These are phyloP conservation scores for Aspergillus novofumigatus DNA, from an alignment of 2,329 filamentous ascomycete species.

Conservation along the genomic window DNA sequence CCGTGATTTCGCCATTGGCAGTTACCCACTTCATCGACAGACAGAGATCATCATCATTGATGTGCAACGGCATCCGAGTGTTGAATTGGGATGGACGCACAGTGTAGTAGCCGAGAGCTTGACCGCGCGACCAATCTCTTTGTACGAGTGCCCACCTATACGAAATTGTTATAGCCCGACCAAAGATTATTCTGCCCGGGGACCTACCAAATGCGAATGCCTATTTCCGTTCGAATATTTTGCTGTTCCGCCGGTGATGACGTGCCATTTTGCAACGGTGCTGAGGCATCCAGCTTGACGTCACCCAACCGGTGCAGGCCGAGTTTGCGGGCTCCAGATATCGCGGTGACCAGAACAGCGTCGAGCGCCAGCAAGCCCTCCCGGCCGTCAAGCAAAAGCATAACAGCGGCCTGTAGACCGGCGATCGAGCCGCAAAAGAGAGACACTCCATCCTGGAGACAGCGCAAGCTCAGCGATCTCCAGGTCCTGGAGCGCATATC, in stretches of 20 bases:
- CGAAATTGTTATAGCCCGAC: neutral
- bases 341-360: conserved; percentile 10
- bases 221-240: neutral
- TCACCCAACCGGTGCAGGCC: conserved; percentile 10
- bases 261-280: neutral
- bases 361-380: conserved; percentile 7
- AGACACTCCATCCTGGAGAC: conserved; percentile 8
- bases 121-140: conserved; percentile 16
- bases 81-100: conserved; percentile 13
- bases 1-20: conserved; percentile 1
- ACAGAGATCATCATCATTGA: conserved; percentile 13
- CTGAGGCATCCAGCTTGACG: neutral
- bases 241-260: neutral
- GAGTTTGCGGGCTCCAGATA: conserved; percentile 12
- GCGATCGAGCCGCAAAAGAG: conserved; percentile 13
- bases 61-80: conserved; percentile 13
- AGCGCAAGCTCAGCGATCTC: conserved; percentile 7
- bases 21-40: neutral
- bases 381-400: conserved; percentile 12
- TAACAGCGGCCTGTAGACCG: conserved; percentile 10
- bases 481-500: neutral
- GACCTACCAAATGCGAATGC: neutral
- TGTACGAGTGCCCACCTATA: conserved; percentile 14
- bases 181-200: neutral
- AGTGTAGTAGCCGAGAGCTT: conserved; percentile 15